Evolutionary conservation across 352 stramenopile genomes (phyloP).

Genomic region (Pythium phragmitis): DNA sequence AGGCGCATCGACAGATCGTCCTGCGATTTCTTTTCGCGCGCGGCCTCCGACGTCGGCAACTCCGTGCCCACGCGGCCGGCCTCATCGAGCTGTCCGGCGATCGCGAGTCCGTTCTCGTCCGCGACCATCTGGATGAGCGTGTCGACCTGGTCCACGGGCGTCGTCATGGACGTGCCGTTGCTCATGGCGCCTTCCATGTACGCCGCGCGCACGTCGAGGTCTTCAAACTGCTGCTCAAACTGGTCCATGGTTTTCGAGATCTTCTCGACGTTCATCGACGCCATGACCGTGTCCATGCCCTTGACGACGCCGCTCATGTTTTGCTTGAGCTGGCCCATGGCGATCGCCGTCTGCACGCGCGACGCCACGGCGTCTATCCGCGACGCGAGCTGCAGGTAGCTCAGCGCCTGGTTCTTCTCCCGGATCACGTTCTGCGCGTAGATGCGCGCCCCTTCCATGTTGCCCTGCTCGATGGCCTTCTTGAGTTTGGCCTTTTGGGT

Average conservation of each 20-base stretch:
- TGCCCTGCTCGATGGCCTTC: constrained; percentile 95
- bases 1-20: constrained; percentile 84
- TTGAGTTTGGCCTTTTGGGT: constrained; percentile 95
- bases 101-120: constrained; percentile 96
- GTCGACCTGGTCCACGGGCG: constrained; percentile 97
- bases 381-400: constrained; percentile 94
- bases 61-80: constrained; percentile 86
- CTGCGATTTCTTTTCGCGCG: constrained; percentile 76
- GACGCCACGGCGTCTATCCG: constrained; percentile 96
- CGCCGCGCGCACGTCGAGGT: constrained; percentile 96
- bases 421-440: constrained; percentile 93
- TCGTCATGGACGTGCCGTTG: constrained; percentile 93
- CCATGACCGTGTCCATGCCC: constrained; percentile 96
- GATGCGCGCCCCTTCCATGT: constrained; percentile 97
- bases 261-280: constrained; percentile 97
- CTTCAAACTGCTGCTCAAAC: constrained; percentile 99
- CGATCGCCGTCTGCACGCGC: constrained; percentile 96
- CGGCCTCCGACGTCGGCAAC: constrained; percentile 60
- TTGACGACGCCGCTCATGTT: constrained; percentile 97
- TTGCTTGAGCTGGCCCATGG: constrained; percentile 92
- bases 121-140: constrained; percentile 97
- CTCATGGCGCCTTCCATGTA: constrained; percentile 99
- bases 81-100: constrained; percentile 93
- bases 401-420: constrained; percentile 90
- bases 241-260: constrained; percentile 97